These are phyloP conservation scores for Bretschneidera sinensis DNA, from an alignment of 345 rosid genomes.

Conservation along the genomic window DNA sequence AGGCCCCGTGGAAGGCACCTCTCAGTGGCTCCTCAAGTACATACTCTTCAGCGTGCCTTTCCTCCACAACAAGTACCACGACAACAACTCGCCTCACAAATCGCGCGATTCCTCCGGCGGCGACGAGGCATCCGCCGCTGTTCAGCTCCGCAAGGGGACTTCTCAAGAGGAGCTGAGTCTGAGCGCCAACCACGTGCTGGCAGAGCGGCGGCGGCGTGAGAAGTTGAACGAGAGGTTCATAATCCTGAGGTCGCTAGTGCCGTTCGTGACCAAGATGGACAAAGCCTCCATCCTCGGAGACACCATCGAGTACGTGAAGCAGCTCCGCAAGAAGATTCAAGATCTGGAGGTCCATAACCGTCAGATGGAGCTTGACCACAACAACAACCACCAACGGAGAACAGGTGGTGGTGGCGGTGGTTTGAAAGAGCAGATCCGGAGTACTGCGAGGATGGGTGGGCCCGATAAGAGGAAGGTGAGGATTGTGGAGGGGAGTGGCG, in stretches of 20 bases:
- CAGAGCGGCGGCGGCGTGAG: slow-evolving; percentile 93
- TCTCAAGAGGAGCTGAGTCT: slow-evolving; percentile 59
- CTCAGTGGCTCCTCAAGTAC: slow-evolving; percentile 90
- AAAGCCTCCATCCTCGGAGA: slow-evolving; percentile 95
- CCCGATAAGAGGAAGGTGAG: slow-evolving; percentile 54
- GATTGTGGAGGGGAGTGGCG: slow-evolving; percentile 35
- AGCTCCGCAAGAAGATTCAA: slow-evolving; percentile 67
- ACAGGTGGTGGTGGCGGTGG: slow-evolving; percentile 4
- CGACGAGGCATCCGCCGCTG: slow-evolving; percentile 9
- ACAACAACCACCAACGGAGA: slow-evolving; percentile 20
- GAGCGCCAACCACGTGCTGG: slow-evolving; percentile 84
- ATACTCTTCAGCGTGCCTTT: slow-evolving; percentile 68
- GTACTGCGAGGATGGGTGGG: not conserved
- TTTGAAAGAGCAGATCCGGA: slow-evolving; percentile 36
- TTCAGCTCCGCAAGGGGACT: slow-evolving; percentile 34
- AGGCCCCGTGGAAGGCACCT: slow-evolving; percentile 31
- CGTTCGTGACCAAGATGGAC: slow-evolving; percentile 97
- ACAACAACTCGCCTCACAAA: slow-evolving; percentile 56
- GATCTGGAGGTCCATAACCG: slow-evolving; percentile 59
- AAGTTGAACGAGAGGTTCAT: slow-evolving; percentile 89
- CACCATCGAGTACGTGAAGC: slow-evolving; percentile 92
- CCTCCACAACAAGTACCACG: slow-evolving; percentile 56
- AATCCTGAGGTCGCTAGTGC: slow-evolving; percentile 74
- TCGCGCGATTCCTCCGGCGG: slow-evolving; percentile 32
- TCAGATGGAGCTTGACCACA: slow-evolving; percentile 43